phyloP scores from a whole-genome alignment of 371 early-diverging fungal genomes.

The Dentiscutata heterogama region DNA sequence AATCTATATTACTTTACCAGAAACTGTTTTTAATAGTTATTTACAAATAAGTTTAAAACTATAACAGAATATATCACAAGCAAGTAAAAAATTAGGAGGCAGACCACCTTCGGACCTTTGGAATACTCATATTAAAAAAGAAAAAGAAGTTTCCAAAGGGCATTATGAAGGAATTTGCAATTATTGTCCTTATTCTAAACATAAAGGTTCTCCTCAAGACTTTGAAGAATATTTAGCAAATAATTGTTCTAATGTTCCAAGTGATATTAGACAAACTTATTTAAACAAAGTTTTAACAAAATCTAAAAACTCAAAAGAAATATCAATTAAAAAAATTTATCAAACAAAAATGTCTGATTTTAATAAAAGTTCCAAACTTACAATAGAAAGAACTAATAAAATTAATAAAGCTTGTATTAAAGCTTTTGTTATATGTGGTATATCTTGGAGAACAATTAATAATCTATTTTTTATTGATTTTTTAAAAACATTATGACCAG shows the following conservation, averaged over 20 bases:
- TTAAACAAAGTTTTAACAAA: not conserved
- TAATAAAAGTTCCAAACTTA: not conserved
- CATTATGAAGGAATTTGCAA: not conserved
- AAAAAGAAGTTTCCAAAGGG: not conserved
- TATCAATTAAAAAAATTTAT: not conserved
- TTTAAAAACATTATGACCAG: not conserved
- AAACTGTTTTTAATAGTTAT: no score
- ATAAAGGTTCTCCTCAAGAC: not conserved
- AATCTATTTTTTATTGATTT: slow-evolving; percentile 34
- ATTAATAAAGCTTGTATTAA: slow-evolving; percentile 26
- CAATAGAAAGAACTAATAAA: slow-evolving; percentile 11
- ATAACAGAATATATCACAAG: no score
- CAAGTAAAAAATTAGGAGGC: no score
- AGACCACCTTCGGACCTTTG: not conserved
- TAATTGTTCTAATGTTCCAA: not conserved
- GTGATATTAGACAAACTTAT: not conserved
- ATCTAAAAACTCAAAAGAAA: not conserved
- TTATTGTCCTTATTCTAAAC: not conserved
- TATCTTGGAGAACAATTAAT: not conserved
- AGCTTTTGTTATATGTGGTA: slow-evolving; percentile 22
- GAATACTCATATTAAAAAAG: not conserved
- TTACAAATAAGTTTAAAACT: no score
- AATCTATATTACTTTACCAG: no score
- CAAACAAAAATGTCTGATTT: not conserved
- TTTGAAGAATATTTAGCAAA: slow-evolving; percentile 10